These are phyloP conservation scores for Calocera cornea DNA, from an alignment of 768 basidiomycete species.

Conservation along the genomic window DNA sequence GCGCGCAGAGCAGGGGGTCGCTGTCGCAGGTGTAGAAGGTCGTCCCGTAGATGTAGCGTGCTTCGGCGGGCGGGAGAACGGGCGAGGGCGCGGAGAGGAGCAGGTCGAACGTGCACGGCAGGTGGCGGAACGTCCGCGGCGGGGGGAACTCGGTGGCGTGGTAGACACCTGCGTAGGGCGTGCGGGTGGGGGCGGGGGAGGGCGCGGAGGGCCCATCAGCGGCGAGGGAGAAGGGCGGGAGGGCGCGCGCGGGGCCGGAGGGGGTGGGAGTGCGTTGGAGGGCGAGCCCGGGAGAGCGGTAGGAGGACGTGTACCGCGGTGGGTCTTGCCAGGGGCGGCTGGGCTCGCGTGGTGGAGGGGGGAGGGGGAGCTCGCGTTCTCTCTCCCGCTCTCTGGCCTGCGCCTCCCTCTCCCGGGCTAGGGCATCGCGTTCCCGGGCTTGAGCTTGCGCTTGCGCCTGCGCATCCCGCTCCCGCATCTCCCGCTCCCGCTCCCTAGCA, in stretches of 20 bases:
- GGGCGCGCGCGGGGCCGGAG: background rate
- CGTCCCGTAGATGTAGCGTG: background rate
- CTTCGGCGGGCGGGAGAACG: background rate
- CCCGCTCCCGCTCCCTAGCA: background rate
- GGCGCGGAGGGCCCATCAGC: background rate
- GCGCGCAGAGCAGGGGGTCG: constrained; percentile 10
- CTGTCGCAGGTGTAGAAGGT: constrained; percentile 10
- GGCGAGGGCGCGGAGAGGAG: background rate
- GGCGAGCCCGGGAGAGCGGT: background rate
- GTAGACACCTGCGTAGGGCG: background rate
- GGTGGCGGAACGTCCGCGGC: background rate
- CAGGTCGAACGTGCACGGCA: background rate
- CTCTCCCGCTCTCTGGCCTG: background rate
- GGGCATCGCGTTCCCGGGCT: background rate
- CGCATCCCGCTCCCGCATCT: background rate
- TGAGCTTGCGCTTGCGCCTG: background rate
- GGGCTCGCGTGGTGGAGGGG: background rate
- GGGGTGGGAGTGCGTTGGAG: background rate
- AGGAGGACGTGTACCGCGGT: background rate
- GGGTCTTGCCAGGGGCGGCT: background rate
- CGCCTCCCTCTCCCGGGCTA: background rate
- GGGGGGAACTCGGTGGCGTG: background rate
- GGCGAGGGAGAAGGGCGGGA: background rate
- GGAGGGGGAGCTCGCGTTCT: background rate
- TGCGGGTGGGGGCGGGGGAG: background rate